phyloP scores from a whole-genome alignment of 768 basidiomycete species.

The Cystobasidium onofrii region DNA sequence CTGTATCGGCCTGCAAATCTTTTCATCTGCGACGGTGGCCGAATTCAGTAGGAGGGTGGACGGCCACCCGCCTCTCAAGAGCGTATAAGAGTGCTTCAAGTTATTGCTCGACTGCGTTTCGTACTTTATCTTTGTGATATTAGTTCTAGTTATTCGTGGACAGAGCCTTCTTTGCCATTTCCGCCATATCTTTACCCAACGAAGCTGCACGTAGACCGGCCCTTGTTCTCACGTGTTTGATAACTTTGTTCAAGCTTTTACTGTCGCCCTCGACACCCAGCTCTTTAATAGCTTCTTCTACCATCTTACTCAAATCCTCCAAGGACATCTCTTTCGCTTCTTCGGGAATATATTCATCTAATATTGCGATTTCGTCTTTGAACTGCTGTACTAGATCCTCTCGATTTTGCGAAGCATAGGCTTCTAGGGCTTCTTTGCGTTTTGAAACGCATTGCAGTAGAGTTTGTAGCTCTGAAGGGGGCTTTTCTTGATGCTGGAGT shows the following conservation, averaged over 20 bases:
- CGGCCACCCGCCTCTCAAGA: no score
- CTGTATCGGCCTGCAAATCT: no score
- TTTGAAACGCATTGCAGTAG: constrained; percentile 4
- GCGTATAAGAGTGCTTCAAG: no score
- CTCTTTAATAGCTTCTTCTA: constrained; percentile 13
- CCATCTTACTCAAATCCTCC: background rate
- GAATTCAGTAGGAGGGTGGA: no score
- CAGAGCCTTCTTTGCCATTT: constrained; percentile 18
- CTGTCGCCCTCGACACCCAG: background rate
- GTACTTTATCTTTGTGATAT: no score
- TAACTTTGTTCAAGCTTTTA: background rate
- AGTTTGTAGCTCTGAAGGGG: constrained; percentile 18
- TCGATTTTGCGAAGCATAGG: constrained; percentile 3
- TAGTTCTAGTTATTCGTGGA: background rate
- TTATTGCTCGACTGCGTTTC: no score
- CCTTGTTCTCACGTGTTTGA: constrained; percentile 16
- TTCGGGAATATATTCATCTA: constrained; percentile 26
- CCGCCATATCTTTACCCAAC: constrained; percentile 23
- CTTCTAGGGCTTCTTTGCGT: constrained; percentile 23
- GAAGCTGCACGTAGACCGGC: constrained; percentile 3
- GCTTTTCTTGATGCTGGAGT: constrained; percentile 27
- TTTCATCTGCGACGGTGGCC: no score
- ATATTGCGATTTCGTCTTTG: constrained; percentile 2
- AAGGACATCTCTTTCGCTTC: constrained; percentile 12
- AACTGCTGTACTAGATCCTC: constrained; percentile 9